Evolutionary conservation across 768 basidiomycete species (phyloP).

Genomic region (Rhodotorula taiwanensis): DNA sequence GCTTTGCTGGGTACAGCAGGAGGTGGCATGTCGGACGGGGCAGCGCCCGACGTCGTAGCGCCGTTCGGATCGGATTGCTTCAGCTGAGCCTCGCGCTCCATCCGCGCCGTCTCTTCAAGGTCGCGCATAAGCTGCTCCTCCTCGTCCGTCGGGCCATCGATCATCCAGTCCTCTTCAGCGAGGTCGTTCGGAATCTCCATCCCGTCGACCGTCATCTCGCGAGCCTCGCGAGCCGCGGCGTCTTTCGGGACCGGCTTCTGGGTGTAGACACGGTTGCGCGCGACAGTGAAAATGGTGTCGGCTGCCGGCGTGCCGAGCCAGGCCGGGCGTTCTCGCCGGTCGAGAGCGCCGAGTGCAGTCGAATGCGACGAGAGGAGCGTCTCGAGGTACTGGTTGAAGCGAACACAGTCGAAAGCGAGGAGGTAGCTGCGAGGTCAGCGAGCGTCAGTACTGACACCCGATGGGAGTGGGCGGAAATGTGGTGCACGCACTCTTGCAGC

Average conservation of each 20-base stretch:
- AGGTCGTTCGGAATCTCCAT: constrained; percentile 29
- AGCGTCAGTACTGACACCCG: background rate
- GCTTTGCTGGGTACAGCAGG: background rate
- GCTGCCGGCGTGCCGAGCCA: constrained; percentile 93
- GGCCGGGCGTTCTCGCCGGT: constrained; percentile 64
- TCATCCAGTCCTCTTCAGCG: constrained; percentile 25
- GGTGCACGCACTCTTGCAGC: constrained; percentile 61
- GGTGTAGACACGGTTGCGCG: constrained; percentile 73
- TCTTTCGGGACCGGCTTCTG: constrained; percentile 42
- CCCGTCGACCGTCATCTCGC: constrained; percentile 53
- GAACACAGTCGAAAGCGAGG: constrained; percentile 79
- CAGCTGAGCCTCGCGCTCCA: background rate
- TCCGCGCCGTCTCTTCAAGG: constrained; percentile 9
- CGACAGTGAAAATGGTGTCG: constrained; percentile 70
- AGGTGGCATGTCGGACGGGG: background rate
- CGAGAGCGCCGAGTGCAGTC: constrained; percentile 50
- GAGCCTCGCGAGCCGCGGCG: constrained; percentile 45
- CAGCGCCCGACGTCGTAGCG: background rate
- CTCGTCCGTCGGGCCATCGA: constrained; percentile 11
- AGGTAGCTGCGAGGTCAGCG: constrained; percentile 56
- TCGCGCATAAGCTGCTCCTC: constrained; percentile 28
- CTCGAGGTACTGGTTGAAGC: constrained; percentile 86
- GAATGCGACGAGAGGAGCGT: constrained; percentile 66
- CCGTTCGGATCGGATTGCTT: background rate
- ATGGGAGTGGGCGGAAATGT: background rate